Base-by-base conservation (phyloP, 352 stramenopile genomes). In the Phytophthora crassamura region DNA sequence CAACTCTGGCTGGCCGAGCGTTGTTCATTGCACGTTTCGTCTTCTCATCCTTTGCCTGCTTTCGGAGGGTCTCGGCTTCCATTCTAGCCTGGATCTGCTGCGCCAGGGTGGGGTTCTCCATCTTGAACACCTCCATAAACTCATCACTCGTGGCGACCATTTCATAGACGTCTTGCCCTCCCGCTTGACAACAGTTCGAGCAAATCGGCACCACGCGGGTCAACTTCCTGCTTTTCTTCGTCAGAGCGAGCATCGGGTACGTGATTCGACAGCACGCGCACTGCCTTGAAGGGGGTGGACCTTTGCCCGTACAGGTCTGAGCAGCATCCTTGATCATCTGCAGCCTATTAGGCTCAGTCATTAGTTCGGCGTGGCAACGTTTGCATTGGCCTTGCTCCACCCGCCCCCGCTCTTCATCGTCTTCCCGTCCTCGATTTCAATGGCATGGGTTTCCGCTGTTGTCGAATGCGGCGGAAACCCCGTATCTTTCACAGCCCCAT, bases 261-360 rank as follows among this genome's bases (percentile, higher is more conserved):
- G 22, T 64, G n/a, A 67, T 48, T n/a, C 57, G 58, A 41, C 64
- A 72, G 46, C 64, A 72, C 11, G 64, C 64, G 11, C 64, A 72
- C 22, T 50, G 42, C 16, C 64, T 50, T 10, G 57, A 72, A 18
- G 30, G 30, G 7, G 58, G 64, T 14, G 50, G 43, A 1, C 12
- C 10, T 11, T 67, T 67, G 7, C 50, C 50, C 15, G 42, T 25
- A 36, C 59, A 30, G 10, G 42, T 4, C 9, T 16, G 39, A 11
- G 58, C 38, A 7, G 64, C 38, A 20, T 55, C 25, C 15, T 63
- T 41, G 43, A 59, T 53, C 45, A 64, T 54, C 33, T 36, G 9
- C 1, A 51, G 3, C 14, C 57, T 52, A n/a, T 58, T 28, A 25
- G 7, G 12, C 22, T 49, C 10, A 2, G 57, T 7, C 5, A 58